Evolutionary conservation across 2,329 filamentous ascomycete genomes (phyloP), one percentile per base, ranked within the genome.

Genomic region (Pestalotiopsis sp.): DNA sequence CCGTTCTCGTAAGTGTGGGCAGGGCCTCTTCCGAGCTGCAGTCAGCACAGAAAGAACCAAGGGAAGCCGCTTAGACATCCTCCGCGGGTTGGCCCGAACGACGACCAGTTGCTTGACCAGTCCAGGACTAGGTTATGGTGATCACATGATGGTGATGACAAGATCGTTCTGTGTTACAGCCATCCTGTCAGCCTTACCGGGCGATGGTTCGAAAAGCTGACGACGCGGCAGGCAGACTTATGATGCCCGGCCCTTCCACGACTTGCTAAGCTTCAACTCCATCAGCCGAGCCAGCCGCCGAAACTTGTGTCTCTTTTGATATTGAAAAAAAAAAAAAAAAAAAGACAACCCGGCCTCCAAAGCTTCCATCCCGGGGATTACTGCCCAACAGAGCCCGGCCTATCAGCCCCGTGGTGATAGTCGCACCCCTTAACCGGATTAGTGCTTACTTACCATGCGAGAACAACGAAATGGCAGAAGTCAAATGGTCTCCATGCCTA

Each of bases 391-490:
- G 4, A 62, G 59, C 4, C 59, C 59, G 59, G 31, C 36, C 59
- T 12, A 62, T 36, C 31, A 41, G 59, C 31, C n/a, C 59, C 45
- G n/a, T 52, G 45, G 59, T 20, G n/a, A 36, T 20, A 9, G n/a
- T 39, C 59, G 11, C 12, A 27, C 45, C 64, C 71, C 68, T 65
- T 23, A 71, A 69, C 41, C 67, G 69, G 67, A 64, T 67, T 73
- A 73, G 72, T 63, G 73, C 73, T 74, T 73, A 74, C 72, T 9
- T 52, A 36, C 55, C 23, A 25, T 59, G 55, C 59, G 59, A 38
- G 9, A 31, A 62, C 27, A 36, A 59, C 59, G 20, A 52, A 20
- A 62, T 39, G 59, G 59, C 59, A 62, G 59, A 20, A 52, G 45
- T 52, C 45, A n/a, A 27, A 62, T 39, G 13, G 31, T 20, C 9